phyloP scores from a whole-genome alignment of 495 filamentous ascomycete genomes.

The Lasiosphaeris hirsuta region DNA sequence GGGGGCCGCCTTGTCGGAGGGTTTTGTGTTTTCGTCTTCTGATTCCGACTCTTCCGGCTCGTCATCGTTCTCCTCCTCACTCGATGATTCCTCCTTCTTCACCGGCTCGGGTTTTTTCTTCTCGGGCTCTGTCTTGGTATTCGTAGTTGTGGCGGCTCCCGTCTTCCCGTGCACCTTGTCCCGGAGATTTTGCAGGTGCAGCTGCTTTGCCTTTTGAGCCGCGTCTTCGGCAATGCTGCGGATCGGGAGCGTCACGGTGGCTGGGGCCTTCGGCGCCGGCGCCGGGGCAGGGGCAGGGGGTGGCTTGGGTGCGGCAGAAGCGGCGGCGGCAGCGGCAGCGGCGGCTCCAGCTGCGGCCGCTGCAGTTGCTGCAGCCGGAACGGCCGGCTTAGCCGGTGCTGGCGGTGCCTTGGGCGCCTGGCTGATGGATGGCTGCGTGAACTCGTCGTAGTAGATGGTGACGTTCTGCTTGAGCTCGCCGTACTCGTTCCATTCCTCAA shows the following conservation, averaged over 20 bases:
- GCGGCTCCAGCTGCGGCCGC: constrained; percentile 31
- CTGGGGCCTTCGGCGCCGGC: constrained; percentile 9
- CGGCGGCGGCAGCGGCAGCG: constrained; percentile 39
- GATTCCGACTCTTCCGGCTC: background rate
- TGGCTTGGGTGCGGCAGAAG: constrained; percentile 23
- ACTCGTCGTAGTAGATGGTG: constrained; percentile 54
- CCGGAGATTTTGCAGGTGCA: constrained; percentile 40
- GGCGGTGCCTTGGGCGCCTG: constrained; percentile 33
- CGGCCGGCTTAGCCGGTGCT: constrained; percentile 27
- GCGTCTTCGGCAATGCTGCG: constrained; percentile 67
- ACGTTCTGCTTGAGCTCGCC: constrained; percentile 88
- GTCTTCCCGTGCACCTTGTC: constrained; percentile 35
- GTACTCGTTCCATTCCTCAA: constrained; percentile 99
- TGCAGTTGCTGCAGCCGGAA: constrained; percentile 33
- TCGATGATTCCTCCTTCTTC: constrained; percentile 5
- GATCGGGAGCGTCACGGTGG: constrained; percentile 49
- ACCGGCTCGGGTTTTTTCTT: background rate
- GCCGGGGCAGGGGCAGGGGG: constrained; percentile 16
- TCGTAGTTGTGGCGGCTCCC: constrained; percentile 15
- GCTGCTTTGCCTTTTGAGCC: constrained; percentile 59
- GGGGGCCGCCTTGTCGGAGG: background rate
- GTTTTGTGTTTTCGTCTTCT: background rate
- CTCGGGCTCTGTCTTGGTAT: background rate
- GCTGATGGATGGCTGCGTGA: constrained; percentile 44
- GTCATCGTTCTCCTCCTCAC: background rate